Base-by-base conservation (phyloP, 2,329 filamentous ascomycete species). In the Rosellinia necatrix region DNA sequence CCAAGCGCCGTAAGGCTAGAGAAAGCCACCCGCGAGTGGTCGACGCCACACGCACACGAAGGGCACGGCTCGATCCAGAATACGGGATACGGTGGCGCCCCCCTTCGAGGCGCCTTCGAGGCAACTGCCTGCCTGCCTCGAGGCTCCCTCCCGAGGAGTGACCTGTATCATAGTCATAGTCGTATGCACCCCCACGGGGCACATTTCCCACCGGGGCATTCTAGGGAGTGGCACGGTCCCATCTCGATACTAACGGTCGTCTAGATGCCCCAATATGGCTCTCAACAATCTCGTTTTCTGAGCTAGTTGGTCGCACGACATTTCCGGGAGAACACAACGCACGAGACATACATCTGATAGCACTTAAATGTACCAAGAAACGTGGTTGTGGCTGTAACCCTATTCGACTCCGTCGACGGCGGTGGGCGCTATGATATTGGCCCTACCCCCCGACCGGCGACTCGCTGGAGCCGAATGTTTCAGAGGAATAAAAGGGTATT, bases 311-410 rank as follows among this genome's bases (percentile, higher is more conserved):
- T 57, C n/a, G 49, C 32, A 53, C 54, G 32, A 42, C 53, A 17
- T 52, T 52, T 43, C 48, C 48, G 49, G 15, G 30, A 32, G 37
- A 37, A 17, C 49, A 42, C 43, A 38, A 46, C 30, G 4, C 40
- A 34, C 49, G 43, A 48, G 43, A 57, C 54, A 57, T 27, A 27
- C 19, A 15, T 24, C 35, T 27, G 47, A 56, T 54, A 41, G 35
- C 37, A 52, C 24, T n/a, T n/a, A n/a, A n/a, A n/a, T n/a, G 48
- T 41, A 24, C 25, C 35, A 49, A 42, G 53, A 50, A 59, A 59
- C 57, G 57, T 59, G 57, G 57, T 55, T 38, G 48, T 42, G 35
- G 41, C 30, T 49, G 27, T 27, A 27, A 32, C 35, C 41, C 35
- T 22, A 24, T 47, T 40, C 35, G 47, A 30, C 46, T 51, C 32